Evolutionary conservation across 176 grass and related monocot genomes (phyloP), one percentile per base, ranked within the genome.

Genomic region (Aechmea fasciata): DNA sequence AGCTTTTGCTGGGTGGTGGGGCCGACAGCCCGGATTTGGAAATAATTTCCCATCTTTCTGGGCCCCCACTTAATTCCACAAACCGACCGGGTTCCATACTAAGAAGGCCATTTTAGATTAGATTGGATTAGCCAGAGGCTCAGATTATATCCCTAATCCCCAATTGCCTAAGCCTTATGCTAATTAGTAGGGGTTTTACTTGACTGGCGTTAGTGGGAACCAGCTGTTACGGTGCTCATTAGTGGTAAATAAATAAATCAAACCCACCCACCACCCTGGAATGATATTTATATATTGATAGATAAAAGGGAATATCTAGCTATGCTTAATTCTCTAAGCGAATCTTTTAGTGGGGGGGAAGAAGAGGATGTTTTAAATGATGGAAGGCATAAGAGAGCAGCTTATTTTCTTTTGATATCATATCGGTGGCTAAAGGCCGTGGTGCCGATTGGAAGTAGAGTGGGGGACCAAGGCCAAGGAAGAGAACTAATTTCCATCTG

Each of bases 1-100:
- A 80, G 87, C 87, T 85, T 85, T 85, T 85, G 82, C 71, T 71
- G 51, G 80, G 22, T 17, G 28, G 79, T 61, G 55, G 75, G 81
- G 77, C 71, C 73, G 78, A 80, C 79, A 86, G 71, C 33, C 67
- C 17, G 81, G 77, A 70, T 78, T 57, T 78, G 88, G 80, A 72
- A 84, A 74, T 71, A 70, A 69, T 73, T 83, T 65, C 24, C 33
- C 33, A 41, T 41, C 33, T 41, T 41, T 14, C 73, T n/a, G 7
- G n/a, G 50, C 12, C 57, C 57, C 47, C 4, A 10, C 10, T 51
- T 9, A 18, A 10, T 23, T 17, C 41, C 69, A n/a, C 48, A 11
- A 24, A n/a, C 11, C 11, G 11, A 11, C 11, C 11, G 11, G 7
- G 11, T 3, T 65, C 63, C 11, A 20, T 25, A 11, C 26, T 68